Conservation (phyloP, 2,329 filamentous ascomycete species). For the Colletotrichum trifolii region DNA sequence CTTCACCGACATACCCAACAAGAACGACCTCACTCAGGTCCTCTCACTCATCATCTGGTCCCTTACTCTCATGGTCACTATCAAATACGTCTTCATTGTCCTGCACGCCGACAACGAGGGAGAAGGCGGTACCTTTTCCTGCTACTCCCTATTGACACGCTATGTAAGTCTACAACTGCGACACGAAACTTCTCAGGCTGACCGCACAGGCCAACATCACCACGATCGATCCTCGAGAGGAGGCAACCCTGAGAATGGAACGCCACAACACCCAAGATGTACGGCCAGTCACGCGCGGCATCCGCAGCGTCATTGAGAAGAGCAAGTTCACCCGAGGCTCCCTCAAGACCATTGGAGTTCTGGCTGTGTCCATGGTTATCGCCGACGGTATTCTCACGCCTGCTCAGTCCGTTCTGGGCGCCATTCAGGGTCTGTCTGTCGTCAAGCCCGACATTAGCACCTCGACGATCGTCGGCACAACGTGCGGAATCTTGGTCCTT, state of each 20-base stretch:
- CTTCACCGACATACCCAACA: slow-evolving; percentile 65
- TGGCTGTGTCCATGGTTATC: slow-evolving; percentile 76
- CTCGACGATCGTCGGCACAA: slow-evolving; percentile 69
- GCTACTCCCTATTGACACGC: slow-evolving; percentile 72
- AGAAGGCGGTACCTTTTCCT: slow-evolving; percentile 76
- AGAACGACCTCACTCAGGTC: slow-evolving; percentile 70
- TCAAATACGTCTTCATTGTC: slow-evolving; percentile 76
- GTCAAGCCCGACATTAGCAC: slow-evolving; percentile 66
- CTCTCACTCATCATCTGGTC: slow-evolving; percentile 78
- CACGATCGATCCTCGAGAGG: slow-evolving; percentile 66
- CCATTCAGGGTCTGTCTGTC: slow-evolving; percentile 72
- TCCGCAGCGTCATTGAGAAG: slow-evolving; percentile 69
- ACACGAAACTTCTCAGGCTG: not conserved
- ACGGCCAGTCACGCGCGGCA: slow-evolving; percentile 58
- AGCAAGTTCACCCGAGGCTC: slow-evolving; percentile 61
- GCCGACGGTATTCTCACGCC: slow-evolving; percentile 74
- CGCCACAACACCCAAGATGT: slow-evolving; percentile 68
- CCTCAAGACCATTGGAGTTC: slow-evolving; percentile 71
- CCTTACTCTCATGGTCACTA: slow-evolving; percentile 74
- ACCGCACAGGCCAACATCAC: slow-evolving; percentile 65
- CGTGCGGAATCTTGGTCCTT: slow-evolving; percentile 72
- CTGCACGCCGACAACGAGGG: slow-evolving; percentile 76
- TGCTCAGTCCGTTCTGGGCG: slow-evolving; percentile 76
- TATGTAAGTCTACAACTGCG: slow-evolving; percentile 53
- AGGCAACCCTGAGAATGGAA: slow-evolving; percentile 67